A percentile compares a stretch with the other conserved stretches of the same genome.
phyloP scores from a whole-genome alignment of 1,284 basidiomycete species.

The Wallemia ichthyophaga region DNA sequence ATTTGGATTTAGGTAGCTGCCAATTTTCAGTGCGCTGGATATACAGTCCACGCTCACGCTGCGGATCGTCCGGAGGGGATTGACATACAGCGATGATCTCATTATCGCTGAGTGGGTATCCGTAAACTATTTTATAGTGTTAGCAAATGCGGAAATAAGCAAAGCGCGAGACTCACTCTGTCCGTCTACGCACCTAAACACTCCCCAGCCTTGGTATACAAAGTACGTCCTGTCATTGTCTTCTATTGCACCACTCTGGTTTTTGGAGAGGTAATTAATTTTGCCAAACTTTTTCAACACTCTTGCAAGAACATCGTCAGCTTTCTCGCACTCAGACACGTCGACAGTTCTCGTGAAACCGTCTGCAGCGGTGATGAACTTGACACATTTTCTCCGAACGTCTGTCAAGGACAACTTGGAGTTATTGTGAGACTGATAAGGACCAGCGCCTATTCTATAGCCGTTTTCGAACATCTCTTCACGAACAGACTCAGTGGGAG shows the following conservation, averaged over 20 bases:
- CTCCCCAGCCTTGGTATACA: constrained; percentile 41
- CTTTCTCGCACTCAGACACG: constrained; percentile 41
- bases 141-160: too few relatives aligned
- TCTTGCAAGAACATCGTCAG: constrained; percentile 52
- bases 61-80: constrained; percentile 43
- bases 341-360: constrained; percentile 42
- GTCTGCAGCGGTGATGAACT: constrained; percentile 53
- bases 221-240: not conserved
- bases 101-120: constrained; percentile 43
- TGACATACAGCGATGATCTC: constrained; percentile 64
- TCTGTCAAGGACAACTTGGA: constrained; percentile 34
- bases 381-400: constrained; percentile 46
- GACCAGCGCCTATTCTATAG: constrained; percentile 26
- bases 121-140: too few relatives aligned
- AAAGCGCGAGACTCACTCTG: constrained; percentile 4
- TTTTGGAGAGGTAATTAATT: constrained; percentile 6
- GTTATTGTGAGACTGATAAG: constrained; percentile 15
- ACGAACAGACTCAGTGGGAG: not conserved
- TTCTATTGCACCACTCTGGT: not conserved
- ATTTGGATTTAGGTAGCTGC: constrained; percentile 21
- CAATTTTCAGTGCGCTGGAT: constrained; percentile 22
- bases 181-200: constrained; percentile 31
- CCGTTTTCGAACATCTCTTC: constrained; percentile 3
- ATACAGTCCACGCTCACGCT: constrained; percentile 51
- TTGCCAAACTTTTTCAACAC: constrained; percentile 68